Base-by-base conservation (phyloP, 345 rosid genomes). In the Lepidium didymum region DNA sequence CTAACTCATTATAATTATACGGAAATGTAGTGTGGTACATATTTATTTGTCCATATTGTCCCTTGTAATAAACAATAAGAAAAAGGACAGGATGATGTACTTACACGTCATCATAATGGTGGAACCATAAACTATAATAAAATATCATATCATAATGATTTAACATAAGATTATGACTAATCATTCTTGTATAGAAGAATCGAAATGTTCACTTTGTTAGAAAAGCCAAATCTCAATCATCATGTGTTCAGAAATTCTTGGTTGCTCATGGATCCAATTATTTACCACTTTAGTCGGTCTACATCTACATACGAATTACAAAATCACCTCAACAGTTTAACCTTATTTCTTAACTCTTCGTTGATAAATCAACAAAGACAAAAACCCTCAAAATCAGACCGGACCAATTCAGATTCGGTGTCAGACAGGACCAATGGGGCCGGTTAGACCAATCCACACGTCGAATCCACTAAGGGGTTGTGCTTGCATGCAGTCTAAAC, bases 91-190 rank as follows among this genome's bases (percentile, higher is more conserved):
- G 50, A 66, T 66, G 72, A 73, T 52, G 68, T 51, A 47, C 25
- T 52, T 53, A 73, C 62, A 66, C 72, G 77, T 58, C 77, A 73
- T 12, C 31, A 11, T 33, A 25, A 41, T 58, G 77, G 61, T 62
- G 72, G 16, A 50, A 31, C 14, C 50, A 18, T n/a, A 49, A 45
- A 2, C 33, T 47, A 49, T 51, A 47, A 31, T 42, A 73, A 72
- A 72, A 37, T 73, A 50, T 51, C 67, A 73, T 41, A 65, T 73
- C 72, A 73, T 21, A 66, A 59, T 66, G 56, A 73, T 66, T 34
- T 59, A 59, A 74, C 68, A 10, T 67, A 59, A 74, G 63, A 67
- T 74, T 66, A 67, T 10, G 56, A 66, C 62, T 67, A 59, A 74
- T 59, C 56, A 59, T 74, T 74, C 68, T 74, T 50, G 56, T 74